phyloP scores from a whole-genome alignment of 306 rosid genomes.

The Rosa lucieae region DNA sequence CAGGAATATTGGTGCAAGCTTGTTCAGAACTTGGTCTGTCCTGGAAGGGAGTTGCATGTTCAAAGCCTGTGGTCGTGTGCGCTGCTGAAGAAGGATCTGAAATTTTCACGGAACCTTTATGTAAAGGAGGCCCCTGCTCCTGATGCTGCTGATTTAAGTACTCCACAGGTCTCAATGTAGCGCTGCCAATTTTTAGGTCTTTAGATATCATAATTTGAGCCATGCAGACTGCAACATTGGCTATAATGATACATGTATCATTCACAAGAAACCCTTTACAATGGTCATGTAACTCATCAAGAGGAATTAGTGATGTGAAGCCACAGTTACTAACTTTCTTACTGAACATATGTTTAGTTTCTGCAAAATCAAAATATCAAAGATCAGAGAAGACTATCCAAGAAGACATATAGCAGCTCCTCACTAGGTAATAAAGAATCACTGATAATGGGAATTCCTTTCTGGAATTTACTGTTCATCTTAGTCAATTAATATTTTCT shows the following conservation, averaged over 20 bases:
- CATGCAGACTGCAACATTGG: neutral
- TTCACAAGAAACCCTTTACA: slow-evolving; percentile 1
- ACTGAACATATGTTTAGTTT: neutral
- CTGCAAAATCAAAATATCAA: neutral
- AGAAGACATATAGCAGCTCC: neutral
- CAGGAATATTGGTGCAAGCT: neutral
- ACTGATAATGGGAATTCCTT: neutral
- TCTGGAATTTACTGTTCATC: neutral
- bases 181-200: neutral
- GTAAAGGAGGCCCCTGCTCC: neutral
- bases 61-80: neutral
- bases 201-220: neutral
- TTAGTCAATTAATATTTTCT: neutral
- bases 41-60: neutral
- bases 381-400: neutral
- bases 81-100: neutral
- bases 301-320: neutral
- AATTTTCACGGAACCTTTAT: neutral
- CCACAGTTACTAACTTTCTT: neutral
- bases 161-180: neutral
- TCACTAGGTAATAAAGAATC: neutral
- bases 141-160: neutral
- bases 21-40: neutral
- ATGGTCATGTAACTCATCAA: neutral
- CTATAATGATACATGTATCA: neutral